A percentile compares a stretch with the other conserved stretches of the same genome.
Evolutionary conservation across 768 basidiomycete genomes (phyloP).

Genomic region (Podaxis sp.): DNA sequence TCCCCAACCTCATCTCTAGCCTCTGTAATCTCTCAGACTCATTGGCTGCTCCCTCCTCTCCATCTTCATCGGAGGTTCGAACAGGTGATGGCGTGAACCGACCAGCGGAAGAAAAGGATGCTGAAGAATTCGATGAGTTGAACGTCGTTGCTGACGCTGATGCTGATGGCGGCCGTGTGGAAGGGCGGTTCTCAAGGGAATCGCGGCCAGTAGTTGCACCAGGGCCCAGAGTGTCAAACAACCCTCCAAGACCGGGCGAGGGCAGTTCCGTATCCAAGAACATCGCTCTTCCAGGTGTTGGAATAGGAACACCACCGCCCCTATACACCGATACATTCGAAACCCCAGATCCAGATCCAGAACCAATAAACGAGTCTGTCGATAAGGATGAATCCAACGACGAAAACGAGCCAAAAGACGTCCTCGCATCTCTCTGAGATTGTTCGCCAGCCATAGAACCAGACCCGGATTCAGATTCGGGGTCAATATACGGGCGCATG

Average conservation of each 20-base stretch:
- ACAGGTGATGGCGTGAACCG: constrained; percentile 2
- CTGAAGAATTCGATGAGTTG: constrained; percentile 4
- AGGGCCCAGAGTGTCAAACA: constrained; percentile 3
- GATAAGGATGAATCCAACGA: constrained; percentile 9
- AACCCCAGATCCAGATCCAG: constrained; percentile 1
- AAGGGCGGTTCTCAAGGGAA: neutral
- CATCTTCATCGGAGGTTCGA: neutral
- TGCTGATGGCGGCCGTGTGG: neutral
- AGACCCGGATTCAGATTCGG: neutral
- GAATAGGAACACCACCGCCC: neutral
- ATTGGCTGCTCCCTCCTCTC: neutral
- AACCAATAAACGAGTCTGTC: neutral
- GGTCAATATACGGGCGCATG: neutral
- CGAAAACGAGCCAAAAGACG: constrained; percentile 1
- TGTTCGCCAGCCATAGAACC: neutral
- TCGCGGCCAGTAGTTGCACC: neutral
- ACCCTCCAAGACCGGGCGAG: constrained; percentile 7
- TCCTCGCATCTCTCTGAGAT: neutral
- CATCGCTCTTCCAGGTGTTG: neutral
- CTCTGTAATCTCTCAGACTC: neutral
- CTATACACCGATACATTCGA: neutral
- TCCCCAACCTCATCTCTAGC: constrained; percentile 3
- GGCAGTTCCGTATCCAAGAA: constrained; percentile 10
- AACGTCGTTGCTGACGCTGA: neutral
- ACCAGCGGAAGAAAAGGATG: constrained; percentile 2